Evolutionary conservation across 495 filamentous ascomycete species (phyloP).

Genomic region (Tuber magnatum): DNA sequence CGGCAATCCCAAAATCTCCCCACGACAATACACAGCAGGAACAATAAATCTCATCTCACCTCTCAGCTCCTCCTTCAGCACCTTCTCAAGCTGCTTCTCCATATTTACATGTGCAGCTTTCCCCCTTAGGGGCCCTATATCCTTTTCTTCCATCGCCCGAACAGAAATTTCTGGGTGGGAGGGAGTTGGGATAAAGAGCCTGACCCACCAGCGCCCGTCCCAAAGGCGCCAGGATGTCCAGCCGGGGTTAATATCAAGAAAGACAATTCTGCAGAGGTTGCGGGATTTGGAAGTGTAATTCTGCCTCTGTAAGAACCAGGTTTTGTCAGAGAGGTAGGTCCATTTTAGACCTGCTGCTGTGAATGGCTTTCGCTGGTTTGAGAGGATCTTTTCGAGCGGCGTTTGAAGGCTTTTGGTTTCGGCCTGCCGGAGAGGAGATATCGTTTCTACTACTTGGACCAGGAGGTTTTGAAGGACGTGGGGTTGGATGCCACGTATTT

Average conservation of each 20-base stretch:
- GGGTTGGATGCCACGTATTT: constrained; percentile 5
- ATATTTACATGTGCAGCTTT: constrained; percentile 21
- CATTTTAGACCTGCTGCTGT: constrained; percentile 30
- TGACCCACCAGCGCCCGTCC: constrained; percentile 81
- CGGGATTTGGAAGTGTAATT: constrained; percentile 1
- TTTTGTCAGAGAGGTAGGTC: constrained; percentile 18
- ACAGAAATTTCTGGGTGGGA: background rate
- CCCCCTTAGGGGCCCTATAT: constrained; percentile 13
- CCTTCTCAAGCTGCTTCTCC: background rate
- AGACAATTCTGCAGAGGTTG: background rate
- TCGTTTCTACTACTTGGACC: constrained; percentile 45
- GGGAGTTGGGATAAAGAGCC: constrained; percentile 41
- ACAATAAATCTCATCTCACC: constrained; percentile 21
- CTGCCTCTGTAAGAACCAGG: constrained; percentile 15
- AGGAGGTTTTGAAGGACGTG: constrained; percentile 35
- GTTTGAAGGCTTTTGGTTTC: constrained; percentile 43
- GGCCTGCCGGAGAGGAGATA: constrained; percentile 45
- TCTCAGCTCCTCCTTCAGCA: constrained; percentile 18
- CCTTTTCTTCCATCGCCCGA: background rate
- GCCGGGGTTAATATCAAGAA: background rate
- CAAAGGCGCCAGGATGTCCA: constrained; percentile 54
- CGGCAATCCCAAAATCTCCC: constrained; percentile 15
- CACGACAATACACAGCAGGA: constrained; percentile 23
- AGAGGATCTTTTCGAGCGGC: constrained; percentile 27
- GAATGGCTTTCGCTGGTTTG: constrained; percentile 22